Evolutionary conservation across 805 yeast genomes (phyloP).

Genomic region (Metschnikowia bowlesiae): DNA sequence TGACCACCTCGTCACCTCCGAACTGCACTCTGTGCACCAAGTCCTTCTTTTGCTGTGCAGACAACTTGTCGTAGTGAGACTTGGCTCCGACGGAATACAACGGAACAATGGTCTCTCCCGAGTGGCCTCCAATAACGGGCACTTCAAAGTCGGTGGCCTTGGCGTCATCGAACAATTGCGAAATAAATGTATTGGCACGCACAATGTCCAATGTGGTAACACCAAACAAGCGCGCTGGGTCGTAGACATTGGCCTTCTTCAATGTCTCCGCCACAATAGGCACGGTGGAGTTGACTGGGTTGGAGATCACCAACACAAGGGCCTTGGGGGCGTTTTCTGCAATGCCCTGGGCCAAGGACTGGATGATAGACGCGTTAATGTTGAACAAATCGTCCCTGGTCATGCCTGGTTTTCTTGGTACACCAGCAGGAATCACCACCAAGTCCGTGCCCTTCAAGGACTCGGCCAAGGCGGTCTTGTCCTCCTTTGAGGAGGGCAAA

Average conservation of each 20-base stretch:
- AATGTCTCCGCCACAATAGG: constrained; percentile 83
- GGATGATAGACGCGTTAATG: constrained; percentile 78
- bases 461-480: constrained; percentile 40
- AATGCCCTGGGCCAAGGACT: constrained; percentile 67
- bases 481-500: constrained; percentile 54
- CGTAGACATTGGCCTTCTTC: constrained; percentile 59
- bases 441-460: constrained; percentile 45
- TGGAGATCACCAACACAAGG: constrained; percentile 76
- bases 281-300: constrained; percentile 92
- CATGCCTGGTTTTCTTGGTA: constrained; percentile 94
- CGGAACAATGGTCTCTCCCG: constrained; percentile 93
- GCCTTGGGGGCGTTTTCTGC: constrained; percentile 72
- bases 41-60: constrained; percentile 29
- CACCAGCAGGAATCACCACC: constrained; percentile 76
- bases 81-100: constrained; percentile 51
- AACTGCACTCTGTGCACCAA: constrained; percentile 43
- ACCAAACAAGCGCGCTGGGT: constrained; percentile 76
- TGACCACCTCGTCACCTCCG: constrained; percentile 95
- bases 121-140: constrained; percentile 90
- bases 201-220: constrained; percentile 86
- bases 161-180: constrained; percentile 45
- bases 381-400: constrained; percentile 85
- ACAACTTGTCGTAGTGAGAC: constrained; percentile 32
- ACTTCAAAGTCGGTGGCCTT: constrained; percentile 53
- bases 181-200: constrained; percentile 77